Conservation (phyloP, 1,284 basidiomycete species). For the Salmacisia buchloeana region DNA sequence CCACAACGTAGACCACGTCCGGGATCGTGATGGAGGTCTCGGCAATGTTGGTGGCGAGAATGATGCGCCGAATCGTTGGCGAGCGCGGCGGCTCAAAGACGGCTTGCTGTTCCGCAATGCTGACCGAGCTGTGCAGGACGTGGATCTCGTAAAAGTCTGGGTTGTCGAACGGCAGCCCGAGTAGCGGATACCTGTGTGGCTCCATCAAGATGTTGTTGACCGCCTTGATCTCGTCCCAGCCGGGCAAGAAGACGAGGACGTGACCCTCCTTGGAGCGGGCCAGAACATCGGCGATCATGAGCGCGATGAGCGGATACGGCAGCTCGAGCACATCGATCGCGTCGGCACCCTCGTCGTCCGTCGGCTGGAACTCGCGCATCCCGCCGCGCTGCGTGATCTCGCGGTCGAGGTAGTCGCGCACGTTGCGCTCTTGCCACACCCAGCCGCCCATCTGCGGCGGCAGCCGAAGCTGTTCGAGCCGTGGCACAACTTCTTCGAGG, state of each 20-base stretch:
- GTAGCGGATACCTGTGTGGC: constrained; percentile 53
- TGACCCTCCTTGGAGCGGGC: constrained; percentile 74
- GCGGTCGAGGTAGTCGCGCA: constrained; percentile 67
- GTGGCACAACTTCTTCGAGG: constrained; percentile 68
- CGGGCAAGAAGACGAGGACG: constrained; percentile 83
- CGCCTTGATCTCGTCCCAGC: constrained; percentile 85
- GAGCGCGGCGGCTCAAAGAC: constrained; percentile 62
- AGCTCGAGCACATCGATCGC: constrained; percentile 70
- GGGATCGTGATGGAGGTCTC: constrained; percentile 95
- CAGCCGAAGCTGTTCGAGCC: constrained; percentile 27
- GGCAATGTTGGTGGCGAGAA: constrained; percentile 90
- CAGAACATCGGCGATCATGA: constrained; percentile 75
- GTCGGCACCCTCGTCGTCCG: constrained; percentile 31
- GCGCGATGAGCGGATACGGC: constrained; percentile 74
- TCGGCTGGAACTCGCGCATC: constrained; percentile 7
- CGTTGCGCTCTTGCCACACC: constrained; percentile 72
- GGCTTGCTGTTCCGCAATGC: constrained; percentile 79
- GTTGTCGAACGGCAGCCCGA: constrained; percentile 39
- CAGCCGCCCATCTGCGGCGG: constrained; percentile 56
- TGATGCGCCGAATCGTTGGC: constrained; percentile 67
- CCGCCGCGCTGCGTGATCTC: constrained; percentile 55
- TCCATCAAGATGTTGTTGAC: constrained; percentile 66
- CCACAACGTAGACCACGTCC: constrained; percentile 90
- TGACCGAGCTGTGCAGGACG: constrained; percentile 83
- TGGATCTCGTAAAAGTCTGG: constrained; percentile 66